Evolutionary conservation across 2,329 filamentous ascomycete species (phyloP), one percentile per base, ranked within the genome.

Genomic region (Fonsecaea pugnacius): DNA sequence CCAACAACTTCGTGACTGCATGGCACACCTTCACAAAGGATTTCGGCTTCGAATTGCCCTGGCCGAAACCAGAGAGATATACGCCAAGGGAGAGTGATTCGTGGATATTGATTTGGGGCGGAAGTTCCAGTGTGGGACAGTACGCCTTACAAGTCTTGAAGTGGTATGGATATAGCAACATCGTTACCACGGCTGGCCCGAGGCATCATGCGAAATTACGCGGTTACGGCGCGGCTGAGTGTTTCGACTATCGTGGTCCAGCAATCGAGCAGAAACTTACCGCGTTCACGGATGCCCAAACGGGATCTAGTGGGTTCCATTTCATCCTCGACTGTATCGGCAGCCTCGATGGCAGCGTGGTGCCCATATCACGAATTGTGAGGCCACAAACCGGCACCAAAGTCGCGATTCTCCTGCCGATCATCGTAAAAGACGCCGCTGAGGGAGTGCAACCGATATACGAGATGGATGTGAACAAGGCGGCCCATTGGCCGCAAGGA

Each of bases 371-470:
- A 4, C 78, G 78, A 67, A 75, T 89, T 27, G 84, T 51, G 3
- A 43, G 6, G n/a, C 32, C 83, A 0, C 74, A 78, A 63, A 10
- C 50, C 4, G 84, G 84, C 0, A 75, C 78, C 3, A 84, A 75
- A 27, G 84, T 89, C 0, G 87, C 85, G 0, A 74, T 88, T 16
- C 80, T 89, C 75, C 73, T 89, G 5, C 87, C 87, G 0, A 81
- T 88, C 16, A 85, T 89, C 62, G 68, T 86, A 51, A 79, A 75
- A 50, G 82, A 87, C 65, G 80, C 85, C 0, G 80, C 76, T 0
- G 77, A 80, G 4, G 0, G 74, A 14, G 24, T 79, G 18, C 76
- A 73, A 63, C 85, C 86, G 0, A 77, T 82, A 66, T 88, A 86
- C 61, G 78, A 78, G 38, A 84, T 86, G 82, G 83, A 86, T 56